A percentile compares a stretch with the other conserved stretches of the same genome.
Conservation (phyloP, 1,284 basidiomycete genomes). For the Tilletia indica region DNA sequence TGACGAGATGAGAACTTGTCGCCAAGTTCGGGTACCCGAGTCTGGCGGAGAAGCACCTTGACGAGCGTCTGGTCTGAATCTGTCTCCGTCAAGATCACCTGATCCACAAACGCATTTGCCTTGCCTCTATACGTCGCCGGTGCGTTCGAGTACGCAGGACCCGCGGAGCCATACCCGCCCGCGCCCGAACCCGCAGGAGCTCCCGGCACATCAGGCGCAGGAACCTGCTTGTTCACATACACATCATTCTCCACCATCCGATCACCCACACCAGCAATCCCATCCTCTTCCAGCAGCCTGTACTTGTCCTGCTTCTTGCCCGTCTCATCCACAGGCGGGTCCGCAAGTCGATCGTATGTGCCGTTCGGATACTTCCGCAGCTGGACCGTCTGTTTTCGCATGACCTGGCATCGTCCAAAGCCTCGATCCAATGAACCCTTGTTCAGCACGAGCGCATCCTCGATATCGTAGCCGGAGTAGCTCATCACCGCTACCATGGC, state of each 20-base stretch:
- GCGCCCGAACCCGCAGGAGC: not conserved
- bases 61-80: conserved; percentile 88
- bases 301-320: conserved; percentile 76
- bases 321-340: conserved; percentile 77
- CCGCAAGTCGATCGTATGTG: conserved; percentile 92
- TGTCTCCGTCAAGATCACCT: conserved; percentile 93
- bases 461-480: conserved; percentile 98
- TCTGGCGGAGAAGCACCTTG: conserved; percentile 98
- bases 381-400: conserved; percentile 90
- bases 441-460: conserved; percentile 96
- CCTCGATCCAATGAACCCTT: conserved; percentile 80
- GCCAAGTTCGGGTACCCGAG: conserved; percentile 89
- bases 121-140: conserved; percentile 49
- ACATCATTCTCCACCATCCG: conserved; percentile 89
- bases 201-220: conserved; percentile 68
- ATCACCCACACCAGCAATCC: conserved; percentile 90
- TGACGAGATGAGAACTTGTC: conserved; percentile 99
- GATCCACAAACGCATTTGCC: conserved; percentile 90
- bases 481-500: conserved; percentile 99
- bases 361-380: conserved; percentile 96
- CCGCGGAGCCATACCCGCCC: conserved; percentile 18
- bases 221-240: conserved; percentile 95
- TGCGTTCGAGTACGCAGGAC: conserved; percentile 62
- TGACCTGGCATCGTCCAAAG: conserved; percentile 94
- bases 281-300: conserved; percentile 85